phyloP scores from a whole-genome alignment of 306 rosid species.

The Alnus rubra region DNA sequence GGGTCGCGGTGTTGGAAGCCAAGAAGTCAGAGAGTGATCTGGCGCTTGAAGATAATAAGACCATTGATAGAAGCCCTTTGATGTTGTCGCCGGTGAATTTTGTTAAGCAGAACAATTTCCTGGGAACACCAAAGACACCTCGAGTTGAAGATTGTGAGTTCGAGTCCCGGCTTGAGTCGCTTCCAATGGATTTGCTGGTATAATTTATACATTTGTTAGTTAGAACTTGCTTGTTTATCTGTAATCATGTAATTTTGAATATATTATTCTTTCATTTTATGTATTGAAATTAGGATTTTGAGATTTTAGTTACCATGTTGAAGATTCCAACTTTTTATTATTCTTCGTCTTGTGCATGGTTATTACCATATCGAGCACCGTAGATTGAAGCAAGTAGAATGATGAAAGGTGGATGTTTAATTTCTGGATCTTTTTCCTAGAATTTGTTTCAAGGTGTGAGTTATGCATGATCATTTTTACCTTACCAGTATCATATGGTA shows the following conservation, averaged over 20 bases:
- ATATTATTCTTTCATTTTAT: not conserved
- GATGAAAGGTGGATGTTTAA: not conserved
- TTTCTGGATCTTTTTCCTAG: not conserved
- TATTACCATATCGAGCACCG: not conserved
- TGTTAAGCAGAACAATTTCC: constrained; percentile 41
- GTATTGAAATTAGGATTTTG: not conserved
- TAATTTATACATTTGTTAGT: not conserved
- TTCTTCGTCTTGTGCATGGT: not conserved
- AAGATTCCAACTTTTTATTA: not conserved
- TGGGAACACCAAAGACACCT: constrained; percentile 75
- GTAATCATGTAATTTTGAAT: not conserved
- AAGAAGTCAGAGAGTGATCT: constrained; percentile 32
- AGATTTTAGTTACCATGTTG: not conserved
- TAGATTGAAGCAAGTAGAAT: not conserved
- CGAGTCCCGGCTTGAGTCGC: constrained; percentile 78
- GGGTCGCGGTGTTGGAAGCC: constrained; percentile 51
- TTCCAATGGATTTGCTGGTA: constrained; percentile 88
- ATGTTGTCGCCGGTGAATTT: constrained; percentile 79
- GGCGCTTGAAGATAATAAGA: constrained; percentile 33
- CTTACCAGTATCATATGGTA: not conserved
- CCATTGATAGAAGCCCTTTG: constrained; percentile 59
- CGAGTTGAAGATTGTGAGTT: constrained; percentile 49
- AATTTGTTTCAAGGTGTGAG: not conserved
- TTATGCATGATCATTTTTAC: not conserved
- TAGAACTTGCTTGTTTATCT: not conserved